A percentile compares a stretch with the other conserved stretches of the same genome.
Evolutionary conservation across 495 filamentous ascomycete genomes (phyloP).

Genomic region (Penicillium verhagenii): DNA sequence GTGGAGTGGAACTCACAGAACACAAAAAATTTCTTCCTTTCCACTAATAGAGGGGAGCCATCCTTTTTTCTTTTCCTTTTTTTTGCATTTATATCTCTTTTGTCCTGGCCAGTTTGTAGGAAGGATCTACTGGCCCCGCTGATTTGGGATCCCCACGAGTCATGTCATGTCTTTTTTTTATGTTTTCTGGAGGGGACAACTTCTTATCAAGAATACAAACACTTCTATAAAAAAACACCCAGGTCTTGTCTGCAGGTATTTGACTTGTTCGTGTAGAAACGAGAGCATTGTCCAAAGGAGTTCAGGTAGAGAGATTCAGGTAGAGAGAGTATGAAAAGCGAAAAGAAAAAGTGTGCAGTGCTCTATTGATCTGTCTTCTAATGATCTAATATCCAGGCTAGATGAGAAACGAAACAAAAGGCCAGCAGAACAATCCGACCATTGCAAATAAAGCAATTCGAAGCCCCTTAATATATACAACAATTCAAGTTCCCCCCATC

Average conservation of each 20-base stretch:
- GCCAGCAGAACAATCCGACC: not conserved
- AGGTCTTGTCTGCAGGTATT: no score
- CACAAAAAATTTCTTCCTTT: constrained; percentile 26
- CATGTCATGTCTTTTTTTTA: constrained; percentile 35
- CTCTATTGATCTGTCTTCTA: not conserved
- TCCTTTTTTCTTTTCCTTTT: constrained; percentile 20
- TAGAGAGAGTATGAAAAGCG: not conserved
- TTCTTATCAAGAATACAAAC: constrained; percentile 25
- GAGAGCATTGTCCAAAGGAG: no score
- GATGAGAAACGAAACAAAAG: not conserved
- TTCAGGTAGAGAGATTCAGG: no score
- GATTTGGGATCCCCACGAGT: constrained; percentile 38
- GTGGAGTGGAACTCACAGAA: constrained; percentile 22
- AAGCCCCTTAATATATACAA: constrained; percentile 10
- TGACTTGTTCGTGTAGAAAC: no score
- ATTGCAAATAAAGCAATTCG: not conserved
- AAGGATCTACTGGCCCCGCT: constrained; percentile 25
- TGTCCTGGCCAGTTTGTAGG: constrained; percentile 25
- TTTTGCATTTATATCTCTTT: constrained; percentile 23
- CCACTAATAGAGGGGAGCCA: constrained; percentile 27
- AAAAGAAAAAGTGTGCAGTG: no score
- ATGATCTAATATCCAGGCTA: not conserved
- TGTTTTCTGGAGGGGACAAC: constrained; percentile 27
- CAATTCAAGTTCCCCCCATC: constrained; percentile 2
- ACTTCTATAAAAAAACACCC: no score